Conservation (phyloP, 2,329 filamentous ascomycete species). For the Drechslerella coelobrocha region DNA sequence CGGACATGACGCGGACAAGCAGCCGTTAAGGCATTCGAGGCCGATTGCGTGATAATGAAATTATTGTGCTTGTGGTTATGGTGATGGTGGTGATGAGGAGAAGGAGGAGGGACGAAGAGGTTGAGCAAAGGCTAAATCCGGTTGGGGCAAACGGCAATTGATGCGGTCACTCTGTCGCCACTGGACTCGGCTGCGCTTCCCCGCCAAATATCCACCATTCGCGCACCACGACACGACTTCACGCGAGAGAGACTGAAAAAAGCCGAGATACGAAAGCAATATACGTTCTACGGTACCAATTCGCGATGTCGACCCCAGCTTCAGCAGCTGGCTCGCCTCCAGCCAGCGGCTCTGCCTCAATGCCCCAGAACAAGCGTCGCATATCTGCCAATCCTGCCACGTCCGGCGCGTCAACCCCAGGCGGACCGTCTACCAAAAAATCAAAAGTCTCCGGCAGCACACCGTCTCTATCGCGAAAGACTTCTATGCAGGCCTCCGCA, state of each 20-base stretch:
- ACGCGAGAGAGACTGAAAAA: not conserved
- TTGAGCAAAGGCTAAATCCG: conserved; percentile 22
- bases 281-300: not conserved
- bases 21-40: not conserved
- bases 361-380: conserved; percentile 49
- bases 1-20: conserved; percentile 35
- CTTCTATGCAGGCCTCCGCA: conserved; percentile 68
- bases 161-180: conserved; percentile 21
- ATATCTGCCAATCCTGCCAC: conserved; percentile 45
- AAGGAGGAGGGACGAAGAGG: not conserved
- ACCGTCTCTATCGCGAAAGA: conserved; percentile 64
- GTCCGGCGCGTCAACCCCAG: conserved; percentile 35
- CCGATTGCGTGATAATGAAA: not conserved
- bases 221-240: not conserved
- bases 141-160: conserved; percentile 32
- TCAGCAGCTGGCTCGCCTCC: conserved; percentile 38
- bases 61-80: not conserved
- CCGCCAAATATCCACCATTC: not conserved
- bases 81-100: not conserved
- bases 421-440: conserved; percentile 43
- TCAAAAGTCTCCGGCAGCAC: conserved; percentile 39
- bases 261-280: not conserved
- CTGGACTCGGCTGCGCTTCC: not conserved
- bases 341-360: conserved; percentile 29
- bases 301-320: conserved; percentile 40